Base-by-base conservation (phyloP, 345 rosid species). In the Populus davidiana region DNA sequence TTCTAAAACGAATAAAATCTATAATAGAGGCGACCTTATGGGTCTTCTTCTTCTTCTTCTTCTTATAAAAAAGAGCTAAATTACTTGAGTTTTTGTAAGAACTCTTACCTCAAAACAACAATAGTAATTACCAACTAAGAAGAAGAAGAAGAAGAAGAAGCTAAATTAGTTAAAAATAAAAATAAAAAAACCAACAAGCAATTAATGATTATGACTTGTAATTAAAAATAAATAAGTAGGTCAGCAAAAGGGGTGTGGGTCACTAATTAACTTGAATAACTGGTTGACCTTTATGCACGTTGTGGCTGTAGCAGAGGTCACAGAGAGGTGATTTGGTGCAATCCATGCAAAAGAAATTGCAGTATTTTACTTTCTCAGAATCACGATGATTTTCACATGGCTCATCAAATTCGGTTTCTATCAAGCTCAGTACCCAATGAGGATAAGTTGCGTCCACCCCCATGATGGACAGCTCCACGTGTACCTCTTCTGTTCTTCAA, bases 341-440 rank as follows among this genome's bases (percentile, higher is more conserved):
- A n/a, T 68, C 52, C 5, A 20, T 17, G 18, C 78, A 79, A 8
- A 79, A 79, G 31, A 43, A 31, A 36, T 43, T 49, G 44, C 41
- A 59, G 29, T 9, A 25, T 23, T 59, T 59, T 59, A 2, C 29
- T 23, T n/a, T 9, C 4, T 5, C 36, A 23, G 31, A 10, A 17
- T 5, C 29, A 6, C 8, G 4, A 16, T 52, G 38, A 27, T 66
- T n/a, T 13, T 38, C 6, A 49, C 78, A 74, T 0, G 14, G 27
- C 20, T 8, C 65, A 21, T 74, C 74, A 79, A 79, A 79, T 47
- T 69, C 18, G 2, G 78, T 69, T 35, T 17, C 49, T 70, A 74
- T 29, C 66, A 35, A 43, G 50, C 4, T 6, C 33, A 1, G 11
- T 27, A 74, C 38, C 78, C 75, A 74, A 36, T 25, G 20, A 1